Percentiles rank a stretch among this genome's conserved stretches.
Conservation (phyloP, 1,139 yeast species). For the Sugiyamaella pinicola region DNA sequence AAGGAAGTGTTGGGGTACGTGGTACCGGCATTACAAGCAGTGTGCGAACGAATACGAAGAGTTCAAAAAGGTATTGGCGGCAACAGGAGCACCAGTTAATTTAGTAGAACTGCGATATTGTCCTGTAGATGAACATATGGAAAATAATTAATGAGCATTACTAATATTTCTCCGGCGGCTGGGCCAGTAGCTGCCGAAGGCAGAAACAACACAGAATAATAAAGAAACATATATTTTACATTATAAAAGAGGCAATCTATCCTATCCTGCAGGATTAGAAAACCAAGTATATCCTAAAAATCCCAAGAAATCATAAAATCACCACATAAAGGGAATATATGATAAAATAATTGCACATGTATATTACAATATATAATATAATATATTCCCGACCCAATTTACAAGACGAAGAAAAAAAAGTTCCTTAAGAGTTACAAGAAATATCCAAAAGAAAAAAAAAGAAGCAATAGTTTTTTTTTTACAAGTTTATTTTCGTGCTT, state of each 20-base stretch:
- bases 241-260: slow-evolving; percentile 1
- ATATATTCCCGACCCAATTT: slow-evolving; percentile 14
- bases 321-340: not conserved
- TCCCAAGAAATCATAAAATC: not conserved
- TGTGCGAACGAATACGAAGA: slow-evolving; percentile 38
- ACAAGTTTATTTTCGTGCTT: slow-evolving; percentile 7
- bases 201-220: not conserved
- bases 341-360: slow-evolving; percentile 1
- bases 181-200: no score
- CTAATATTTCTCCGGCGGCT: slow-evolving; percentile 3
- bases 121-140: slow-evolving; percentile 18
- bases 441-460: not conserved
- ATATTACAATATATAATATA: slow-evolving; percentile 1
- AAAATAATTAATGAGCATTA: slow-evolving; percentile 8
- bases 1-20: slow-evolving; percentile 36
- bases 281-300: not conserved
- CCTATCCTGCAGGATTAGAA: slow-evolving; percentile 10
- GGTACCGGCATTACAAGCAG: slow-evolving; percentile 39
- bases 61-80: slow-evolving; percentile 32
- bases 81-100: slow-evolving; percentile 35
- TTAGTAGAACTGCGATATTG: slow-evolving; percentile 32
- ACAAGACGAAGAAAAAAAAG: slow-evolving; percentile 5
- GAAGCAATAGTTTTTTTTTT: not conserved
- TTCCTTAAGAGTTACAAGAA: slow-evolving; percentile 13
- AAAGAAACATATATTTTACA: slow-evolving; percentile 13